Evolutionary conservation across 1,139 yeast genomes (phyloP).

Genomic region (Debaryomyces nepalensis): DNA sequence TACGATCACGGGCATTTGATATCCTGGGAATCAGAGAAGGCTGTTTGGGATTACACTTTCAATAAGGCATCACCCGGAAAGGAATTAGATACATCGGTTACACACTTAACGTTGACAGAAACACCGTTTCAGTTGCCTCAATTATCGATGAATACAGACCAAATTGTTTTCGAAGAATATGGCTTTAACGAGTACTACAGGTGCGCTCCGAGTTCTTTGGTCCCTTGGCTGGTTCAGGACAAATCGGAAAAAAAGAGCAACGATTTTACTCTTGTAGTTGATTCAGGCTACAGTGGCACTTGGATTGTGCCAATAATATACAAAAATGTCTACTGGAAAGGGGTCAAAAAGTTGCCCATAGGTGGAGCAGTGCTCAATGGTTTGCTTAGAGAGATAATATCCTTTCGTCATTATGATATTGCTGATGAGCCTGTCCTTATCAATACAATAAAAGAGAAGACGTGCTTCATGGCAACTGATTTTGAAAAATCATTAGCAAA

Average conservation of each 20-base stretch:
- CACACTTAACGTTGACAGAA: slow-evolving; percentile 69
- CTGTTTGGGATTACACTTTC: slow-evolving; percentile 85
- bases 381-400: slow-evolving; percentile 76
- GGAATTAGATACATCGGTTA: slow-evolving; percentile 48
- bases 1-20: slow-evolving; percentile 85
- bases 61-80: slow-evolving; percentile 39
- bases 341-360: slow-evolving; percentile 72
- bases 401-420: slow-evolving; percentile 92
- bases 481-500: slow-evolving; percentile 60
- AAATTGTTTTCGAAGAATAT: slow-evolving; percentile 91
- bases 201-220: slow-evolving; percentile 64
- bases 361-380: slow-evolving; percentile 90
- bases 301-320: slow-evolving; percentile 85
- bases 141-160: slow-evolving; percentile 84
- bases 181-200: slow-evolving; percentile 73
- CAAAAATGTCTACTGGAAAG: slow-evolving; percentile 79
- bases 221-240: slow-evolving; percentile 59
- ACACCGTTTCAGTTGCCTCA: slow-evolving; percentile 84
- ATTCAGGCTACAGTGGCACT: slow-evolving; percentile 86
- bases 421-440: slow-evolving; percentile 87
- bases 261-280: slow-evolving; percentile 81
- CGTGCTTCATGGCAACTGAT: slow-evolving; percentile 74
- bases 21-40: slow-evolving; percentile 91
- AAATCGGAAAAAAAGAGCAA: slow-evolving; percentile 28
- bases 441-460: slow-evolving; percentile 81